Percentiles rank a stretch among this genome's conserved stretches.
These are phyloP conservation scores for Arctium lappa DNA, from an alignment of 129 eudicot species.

Conservation along the genomic window DNA sequence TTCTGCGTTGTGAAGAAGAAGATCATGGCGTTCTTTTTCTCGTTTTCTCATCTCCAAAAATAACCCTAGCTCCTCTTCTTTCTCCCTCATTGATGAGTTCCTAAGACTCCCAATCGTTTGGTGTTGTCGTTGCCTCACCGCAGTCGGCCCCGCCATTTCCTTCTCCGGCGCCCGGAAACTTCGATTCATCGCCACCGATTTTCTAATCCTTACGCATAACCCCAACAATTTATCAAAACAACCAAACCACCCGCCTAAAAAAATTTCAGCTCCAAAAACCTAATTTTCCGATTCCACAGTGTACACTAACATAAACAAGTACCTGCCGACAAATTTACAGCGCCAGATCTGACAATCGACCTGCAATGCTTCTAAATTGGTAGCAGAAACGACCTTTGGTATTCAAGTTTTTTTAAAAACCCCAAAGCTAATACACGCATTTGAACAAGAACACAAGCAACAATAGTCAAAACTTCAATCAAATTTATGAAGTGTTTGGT, in stretches of 20 bases:
- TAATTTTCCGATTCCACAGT: conserved; percentile 12
- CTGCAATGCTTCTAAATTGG: conserved; percentile 26
- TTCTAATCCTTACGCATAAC: neutral
- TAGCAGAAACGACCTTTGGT: neutral
- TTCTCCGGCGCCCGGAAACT: conserved; percentile 58
- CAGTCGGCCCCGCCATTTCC: conserved; percentile 36
- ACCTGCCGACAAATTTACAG: neutral
- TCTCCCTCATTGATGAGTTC: conserved; percentile 57
- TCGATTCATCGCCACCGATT: conserved; percentile 60
- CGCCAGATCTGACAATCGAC: conserved; percentile 43
- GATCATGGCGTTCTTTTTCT: conserved; percentile 66
- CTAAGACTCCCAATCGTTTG: conserved; percentile 45
- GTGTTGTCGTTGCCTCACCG: conserved; percentile 39
- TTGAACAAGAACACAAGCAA: neutral
- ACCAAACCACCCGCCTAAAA: neutral
- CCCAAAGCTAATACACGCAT: conserved; percentile 9
- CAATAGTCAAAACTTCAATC: neutral
- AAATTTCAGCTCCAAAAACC: conserved; percentile 33
- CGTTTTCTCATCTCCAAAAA: conserved; percentile 80
- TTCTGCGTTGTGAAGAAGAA: conserved; percentile 56
- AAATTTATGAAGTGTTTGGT: conserved; percentile 8
- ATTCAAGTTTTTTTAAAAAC: neutral
- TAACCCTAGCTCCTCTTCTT: conserved; percentile 83
- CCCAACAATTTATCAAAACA: conserved; percentile 11
- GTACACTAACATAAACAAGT: neutral